phyloP scores from a whole-genome alignment of 495 filamentous ascomycete species.

The Glutinoglossum americanum region DNA sequence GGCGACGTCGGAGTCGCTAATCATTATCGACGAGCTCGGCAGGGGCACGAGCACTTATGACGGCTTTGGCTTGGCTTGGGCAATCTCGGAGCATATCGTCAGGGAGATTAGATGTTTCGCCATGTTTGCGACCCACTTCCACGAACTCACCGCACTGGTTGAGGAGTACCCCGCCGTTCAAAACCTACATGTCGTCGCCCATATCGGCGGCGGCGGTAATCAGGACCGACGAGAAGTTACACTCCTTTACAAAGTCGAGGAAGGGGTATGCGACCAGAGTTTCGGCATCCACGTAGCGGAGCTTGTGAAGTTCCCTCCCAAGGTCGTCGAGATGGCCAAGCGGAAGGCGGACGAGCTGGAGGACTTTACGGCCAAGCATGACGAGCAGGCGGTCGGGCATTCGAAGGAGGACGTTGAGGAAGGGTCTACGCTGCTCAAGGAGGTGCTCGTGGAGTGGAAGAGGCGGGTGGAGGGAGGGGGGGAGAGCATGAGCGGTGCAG shows the following conservation, averaged over 20 bases:
- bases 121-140: constrained; percentile 95
- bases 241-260: constrained; percentile 85
- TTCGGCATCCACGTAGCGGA: constrained; percentile 98
- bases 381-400: constrained; percentile 30
- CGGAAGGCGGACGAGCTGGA: constrained; percentile 95
- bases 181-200: constrained; percentile 90
- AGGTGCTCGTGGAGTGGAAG: constrained; percentile 75
- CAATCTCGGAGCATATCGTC: constrained; percentile 93
- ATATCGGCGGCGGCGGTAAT: constrained; percentile 49
- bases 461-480: constrained; percentile 40
- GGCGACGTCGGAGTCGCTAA: constrained; percentile 77
- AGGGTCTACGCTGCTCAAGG: constrained; percentile 72
- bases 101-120: constrained; percentile 84
- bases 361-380: constrained; percentile 69
- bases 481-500: constrained; percentile 42
- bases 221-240: constrained; percentile 66
- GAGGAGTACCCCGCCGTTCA: constrained; percentile 70
- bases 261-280: constrained; percentile 86
- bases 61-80: constrained; percentile 94
- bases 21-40: constrained; percentile 98
- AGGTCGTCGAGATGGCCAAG: constrained; percentile 96
- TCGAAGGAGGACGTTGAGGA: constrained; percentile 75
- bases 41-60: constrained; percentile 97
- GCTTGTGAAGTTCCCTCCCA: constrained; percentile 90
- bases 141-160: constrained; percentile 79